Conservation (phyloP, 2,329 filamentous ascomycete species). For the Aspergillus ustus region DNA sequence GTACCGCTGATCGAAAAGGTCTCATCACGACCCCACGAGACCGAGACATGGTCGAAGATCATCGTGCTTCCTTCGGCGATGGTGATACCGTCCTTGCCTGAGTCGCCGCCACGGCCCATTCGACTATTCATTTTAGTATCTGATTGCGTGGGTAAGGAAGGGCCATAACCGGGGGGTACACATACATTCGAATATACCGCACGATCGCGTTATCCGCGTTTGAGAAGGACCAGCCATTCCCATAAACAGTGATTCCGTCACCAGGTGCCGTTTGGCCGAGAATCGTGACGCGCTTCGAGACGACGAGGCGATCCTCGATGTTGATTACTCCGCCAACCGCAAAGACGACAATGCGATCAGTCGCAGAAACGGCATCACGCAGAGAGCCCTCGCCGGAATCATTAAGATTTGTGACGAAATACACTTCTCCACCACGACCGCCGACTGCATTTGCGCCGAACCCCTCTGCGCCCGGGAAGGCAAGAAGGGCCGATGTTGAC, state of each 20-base stretch:
- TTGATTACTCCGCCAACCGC: conserved; percentile 57
- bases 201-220: conserved; percentile 59
- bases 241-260: conserved; percentile 57
- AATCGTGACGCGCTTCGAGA: conserved; percentile 55
- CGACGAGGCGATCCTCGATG: conserved; percentile 52
- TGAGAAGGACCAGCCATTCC: conserved; percentile 58
- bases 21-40: conserved; percentile 61
- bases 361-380: conserved; percentile 54
- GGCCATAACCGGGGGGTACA: not conserved
- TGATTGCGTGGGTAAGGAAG: not conserved
- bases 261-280: conserved; percentile 58
- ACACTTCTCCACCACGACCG: conserved; percentile 53
- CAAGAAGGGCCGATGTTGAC: conserved; percentile 31
- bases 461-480: conserved; percentile 58
- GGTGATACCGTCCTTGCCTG: conserved; percentile 59
- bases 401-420: conserved; percentile 55
- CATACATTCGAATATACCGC: conserved; percentile 59
- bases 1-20: conserved; percentile 58
- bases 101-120: conserved; percentile 50
- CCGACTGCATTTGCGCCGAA: conserved; percentile 55
- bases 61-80: conserved; percentile 59
- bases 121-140: conserved; percentile 14
- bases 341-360: conserved; percentile 57
- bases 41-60: conserved; percentile 61
- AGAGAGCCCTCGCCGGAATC: conserved; percentile 56